Evolutionary conservation across 208 protist genomes (phyloP), one percentile per base, ranked within the genome.

Genomic region (Trypanosoma conorhini): DNA sequence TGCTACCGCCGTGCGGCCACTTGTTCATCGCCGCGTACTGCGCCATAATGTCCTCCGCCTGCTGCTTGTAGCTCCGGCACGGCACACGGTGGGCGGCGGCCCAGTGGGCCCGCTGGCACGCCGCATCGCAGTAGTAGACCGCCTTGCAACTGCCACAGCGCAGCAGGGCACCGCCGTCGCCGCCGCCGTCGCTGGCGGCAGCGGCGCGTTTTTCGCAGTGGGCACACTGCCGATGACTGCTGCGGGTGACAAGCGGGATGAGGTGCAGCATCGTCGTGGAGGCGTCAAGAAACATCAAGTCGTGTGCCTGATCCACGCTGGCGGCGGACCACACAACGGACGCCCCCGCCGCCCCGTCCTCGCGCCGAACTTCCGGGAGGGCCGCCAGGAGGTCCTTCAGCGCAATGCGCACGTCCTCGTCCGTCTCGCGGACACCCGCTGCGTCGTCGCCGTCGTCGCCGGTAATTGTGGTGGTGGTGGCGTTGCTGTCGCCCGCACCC

Each of bases 251-350:
- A 55, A 71, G 66, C 1, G 89, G 89, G 52, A 89, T 87, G 21
- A 89, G 72, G 59, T 92, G 83, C 51, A 90, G 57, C 79, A 92
- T 77, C 26, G 84, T 73, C 28, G 84, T 90, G 22, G 86, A 92
- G 21, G 89, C 86, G 52, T 94, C 89, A 21, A 94, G 71, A 64
- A 94, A 94, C 86, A 94, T 89, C 42, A 94, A 64, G 50, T 94
- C 84, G 13, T 84, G 77, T 62, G 86, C 83, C 42, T 89, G 83
- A 64, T 86, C 75, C 28, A 84, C 17, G 31, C 82, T 70, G 30
- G 70, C 76, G 5, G 65, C 50, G 26, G 80, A 78, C 86, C 89
- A 94, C 40, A 66, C 48, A 15, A 86, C 59, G 17, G 33, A 4
- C 35, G 60, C 44, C 17, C 60, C n/a, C n/a, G n/a, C 24, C 13